These are phyloP conservation scores for Aotearoamyces nothofagi DNA, from an alignment of 2,329 filamentous ascomycete species.

Conservation along the genomic window DNA sequence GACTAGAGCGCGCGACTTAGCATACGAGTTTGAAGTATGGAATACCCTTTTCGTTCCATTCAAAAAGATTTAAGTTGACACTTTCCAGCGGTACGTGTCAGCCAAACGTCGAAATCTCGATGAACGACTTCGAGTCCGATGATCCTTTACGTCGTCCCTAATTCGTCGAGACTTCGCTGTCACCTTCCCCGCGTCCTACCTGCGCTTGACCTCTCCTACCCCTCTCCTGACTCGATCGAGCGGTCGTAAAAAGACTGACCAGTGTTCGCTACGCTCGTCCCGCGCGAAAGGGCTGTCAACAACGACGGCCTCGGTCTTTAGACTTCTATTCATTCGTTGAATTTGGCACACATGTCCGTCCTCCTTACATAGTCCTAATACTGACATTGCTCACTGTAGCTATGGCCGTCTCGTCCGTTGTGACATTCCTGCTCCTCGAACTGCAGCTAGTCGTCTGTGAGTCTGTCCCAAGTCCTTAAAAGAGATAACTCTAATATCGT, in stretches of 20 bases:
- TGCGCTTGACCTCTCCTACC: constrained; percentile 21
- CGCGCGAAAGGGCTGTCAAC: constrained; percentile 6
- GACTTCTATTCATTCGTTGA: constrained; percentile 4
- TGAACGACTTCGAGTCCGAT: constrained; percentile 22
- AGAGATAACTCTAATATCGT: constrained; percentile 17
- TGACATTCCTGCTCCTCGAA: constrained; percentile 92
- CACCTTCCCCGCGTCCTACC: constrained; percentile 27
- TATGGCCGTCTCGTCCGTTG: constrained; percentile 97
- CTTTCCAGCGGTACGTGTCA: constrained; percentile 90
- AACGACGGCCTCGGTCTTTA: constrained; percentile 9
- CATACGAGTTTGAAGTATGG: constrained; percentile 91
- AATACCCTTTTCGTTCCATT: too few relatives aligned
- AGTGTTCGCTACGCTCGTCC: constrained; percentile 3
- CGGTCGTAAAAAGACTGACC: constrained; percentile 15
- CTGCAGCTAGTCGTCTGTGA: constrained; percentile 88
- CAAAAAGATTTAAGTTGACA: too few relatives aligned
- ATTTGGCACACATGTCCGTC: constrained; percentile 6
- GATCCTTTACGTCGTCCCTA: constrained; percentile 18
- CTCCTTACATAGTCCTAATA: constrained; percentile 7
- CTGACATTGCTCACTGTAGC: constrained; percentile 32
- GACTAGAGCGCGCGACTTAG: constrained; percentile 95
- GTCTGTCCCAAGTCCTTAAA: constrained; percentile 25
- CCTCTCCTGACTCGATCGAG: constrained; percentile 23
- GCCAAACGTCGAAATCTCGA: constrained; percentile 32
- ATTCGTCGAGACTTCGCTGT: constrained; percentile 28